These are phyloP conservation scores for Penicillium coprophilum DNA, from an alignment of 495 filamentous ascomycete genomes.

Conservation along the genomic window DNA sequence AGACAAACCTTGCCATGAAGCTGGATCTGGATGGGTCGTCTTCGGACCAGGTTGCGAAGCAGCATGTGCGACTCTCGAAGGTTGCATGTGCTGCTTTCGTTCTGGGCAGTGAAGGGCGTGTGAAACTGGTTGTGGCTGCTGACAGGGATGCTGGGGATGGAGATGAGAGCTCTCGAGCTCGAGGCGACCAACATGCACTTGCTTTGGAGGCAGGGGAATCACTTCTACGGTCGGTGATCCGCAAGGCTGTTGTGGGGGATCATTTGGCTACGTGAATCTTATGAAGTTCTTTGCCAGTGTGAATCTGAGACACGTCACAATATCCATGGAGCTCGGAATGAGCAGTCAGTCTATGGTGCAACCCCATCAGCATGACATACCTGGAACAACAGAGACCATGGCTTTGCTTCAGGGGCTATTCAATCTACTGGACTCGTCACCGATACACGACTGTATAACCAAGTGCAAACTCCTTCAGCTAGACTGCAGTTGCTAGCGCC, in stretches of 20 bases:
- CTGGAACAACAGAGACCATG: not conserved
- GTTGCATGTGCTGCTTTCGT: slow-evolving; percentile 56
- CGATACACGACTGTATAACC: not conserved
- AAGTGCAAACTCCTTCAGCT: not conserved
- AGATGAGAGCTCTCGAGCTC: slow-evolving; percentile 5
- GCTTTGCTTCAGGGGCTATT: not conserved
- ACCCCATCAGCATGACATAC: not conserved
- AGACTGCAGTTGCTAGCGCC: not conserved
- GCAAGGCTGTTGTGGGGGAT: slow-evolving; percentile 28
- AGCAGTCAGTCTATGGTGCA: too few relatives aligned
- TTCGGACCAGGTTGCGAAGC: slow-evolving; percentile 17
- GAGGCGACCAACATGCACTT: slow-evolving; percentile 4
- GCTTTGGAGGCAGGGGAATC: slow-evolving; percentile 28
- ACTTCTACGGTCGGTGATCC: slow-evolving; percentile 31
- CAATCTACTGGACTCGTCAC: not conserved
- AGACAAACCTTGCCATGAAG: slow-evolving; percentile 51
- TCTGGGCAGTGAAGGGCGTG: slow-evolving; percentile 49
- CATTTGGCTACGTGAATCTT: slow-evolving; percentile 23
- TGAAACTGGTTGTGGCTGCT: slow-evolving; percentile 49
- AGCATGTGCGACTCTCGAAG: slow-evolving; percentile 49
- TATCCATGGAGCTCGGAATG: not conserved
- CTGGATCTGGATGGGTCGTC: slow-evolving; percentile 35
- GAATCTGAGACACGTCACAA: not conserved
- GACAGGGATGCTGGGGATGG: slow-evolving; percentile 23
- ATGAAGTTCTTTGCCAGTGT: not conserved